phyloP scores from a whole-genome alignment of 305 asterid genomes.

The Plantago rigida region DNA sequence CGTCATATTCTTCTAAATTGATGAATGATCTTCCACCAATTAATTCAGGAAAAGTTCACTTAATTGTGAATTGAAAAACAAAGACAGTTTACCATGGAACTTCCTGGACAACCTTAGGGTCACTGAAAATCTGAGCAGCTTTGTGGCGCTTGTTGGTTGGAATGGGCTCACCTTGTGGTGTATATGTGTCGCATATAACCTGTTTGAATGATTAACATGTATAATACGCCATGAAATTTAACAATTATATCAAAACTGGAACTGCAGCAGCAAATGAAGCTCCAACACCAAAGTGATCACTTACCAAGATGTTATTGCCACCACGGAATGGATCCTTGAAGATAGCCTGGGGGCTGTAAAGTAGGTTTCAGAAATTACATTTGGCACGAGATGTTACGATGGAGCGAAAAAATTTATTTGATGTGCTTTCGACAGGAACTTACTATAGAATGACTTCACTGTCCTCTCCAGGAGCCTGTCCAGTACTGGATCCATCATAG shows the following conservation, averaged over 20 bases:
- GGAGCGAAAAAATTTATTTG: not conserved
- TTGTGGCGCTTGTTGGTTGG: conserved; percentile 83
- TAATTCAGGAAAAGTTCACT: not conserved
- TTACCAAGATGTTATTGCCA: conserved; percentile 89
- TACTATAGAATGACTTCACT: conserved; percentile 98
- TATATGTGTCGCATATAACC: conserved; percentile 85
- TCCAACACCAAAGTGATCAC: conserved; percentile 22
- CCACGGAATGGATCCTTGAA: conserved; percentile 97
- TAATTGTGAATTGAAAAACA: conserved; percentile 1
- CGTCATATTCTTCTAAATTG: not conserved
- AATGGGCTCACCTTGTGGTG: conserved; percentile 89
- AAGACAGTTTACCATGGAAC: conserved; percentile 66
- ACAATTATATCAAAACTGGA: not conserved
- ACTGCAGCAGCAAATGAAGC: conserved; percentile 2
- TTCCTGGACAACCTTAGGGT: conserved; percentile 61
- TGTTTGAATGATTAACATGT: conserved; percentile 25
- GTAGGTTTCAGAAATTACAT: conserved; percentile 21
- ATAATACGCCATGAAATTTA: conserved; percentile 4
- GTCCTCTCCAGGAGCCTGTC: conserved; percentile 97
- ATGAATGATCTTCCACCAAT: not conserved
- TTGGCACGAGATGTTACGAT: not conserved
- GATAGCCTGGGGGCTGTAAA: conserved; percentile 83
- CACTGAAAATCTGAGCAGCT: conserved; percentile 79
- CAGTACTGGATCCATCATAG: conserved; percentile 94
- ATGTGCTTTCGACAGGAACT: conserved; percentile 23